These are phyloP conservation scores for Alternaria triticimaculans DNA, from an alignment of 2,329 filamentous ascomycete genomes.

Conservation along the genomic window DNA sequence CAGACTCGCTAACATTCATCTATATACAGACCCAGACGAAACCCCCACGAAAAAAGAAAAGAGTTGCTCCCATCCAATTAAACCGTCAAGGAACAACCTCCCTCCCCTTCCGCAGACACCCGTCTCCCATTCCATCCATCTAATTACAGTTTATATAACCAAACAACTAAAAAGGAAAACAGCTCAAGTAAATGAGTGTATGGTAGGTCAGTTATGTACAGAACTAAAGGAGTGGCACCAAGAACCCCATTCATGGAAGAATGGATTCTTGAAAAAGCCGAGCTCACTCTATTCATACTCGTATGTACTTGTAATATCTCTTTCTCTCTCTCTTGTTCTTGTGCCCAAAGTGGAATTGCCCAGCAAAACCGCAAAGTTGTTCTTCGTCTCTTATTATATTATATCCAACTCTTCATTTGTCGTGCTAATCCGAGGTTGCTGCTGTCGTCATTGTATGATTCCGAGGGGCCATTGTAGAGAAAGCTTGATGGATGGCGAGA, in stretches of 20 bases:
- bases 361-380: constrained; percentile 4
- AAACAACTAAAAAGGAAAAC: not conserved
- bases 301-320: not conserved
- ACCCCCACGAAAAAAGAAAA: not conserved
- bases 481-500: not conserved
- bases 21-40: not conserved
- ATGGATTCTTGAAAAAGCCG: not conserved
- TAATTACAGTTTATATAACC: constrained; percentile 3
- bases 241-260: not conserved
- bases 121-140: constrained; percentile 1
- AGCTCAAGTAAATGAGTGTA: constrained; percentile 12
- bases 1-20: constrained; percentile 2
- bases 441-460: not conserved
- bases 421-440: not conserved
- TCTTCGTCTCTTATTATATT: not conserved
- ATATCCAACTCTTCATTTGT: not conserved
- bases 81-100: not conserved
- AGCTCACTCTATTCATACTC: not conserved
- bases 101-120: not conserved
- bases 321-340: not conserved
- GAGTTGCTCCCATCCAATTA: not conserved
- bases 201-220: constrained; percentile 10
- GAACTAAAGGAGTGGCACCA: not conserved
- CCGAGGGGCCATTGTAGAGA: not conserved
- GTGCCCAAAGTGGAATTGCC: not conserved